A percentile compares a stretch with the other conserved stretches of the same genome.
Evolutionary conservation across 495 filamentous ascomycete genomes (phyloP).

Genomic region (Aspergillus avenaceus): DNA sequence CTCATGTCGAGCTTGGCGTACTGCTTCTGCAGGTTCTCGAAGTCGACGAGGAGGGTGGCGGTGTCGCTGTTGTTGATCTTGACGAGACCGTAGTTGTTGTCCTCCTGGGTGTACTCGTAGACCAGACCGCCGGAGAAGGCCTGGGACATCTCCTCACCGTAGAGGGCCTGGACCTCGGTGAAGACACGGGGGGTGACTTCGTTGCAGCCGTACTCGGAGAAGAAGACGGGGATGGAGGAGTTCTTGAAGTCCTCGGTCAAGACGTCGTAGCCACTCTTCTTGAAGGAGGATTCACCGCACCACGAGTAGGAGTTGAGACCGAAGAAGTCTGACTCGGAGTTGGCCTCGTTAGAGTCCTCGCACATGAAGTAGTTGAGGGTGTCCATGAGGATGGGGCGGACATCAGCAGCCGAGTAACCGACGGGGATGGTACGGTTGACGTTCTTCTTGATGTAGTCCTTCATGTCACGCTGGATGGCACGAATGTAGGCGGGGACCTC

Average conservation of each 20-base stretch:
- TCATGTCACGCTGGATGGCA: slow-evolving; percentile 78
- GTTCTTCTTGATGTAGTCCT: slow-evolving; percentile 80
- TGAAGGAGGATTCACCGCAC: slow-evolving; percentile 77
- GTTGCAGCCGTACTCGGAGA: slow-evolving; percentile 97
- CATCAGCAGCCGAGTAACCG: slow-evolving; percentile 93
- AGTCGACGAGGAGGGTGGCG: slow-evolving; percentile 65
- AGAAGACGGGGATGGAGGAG: slow-evolving; percentile 83
- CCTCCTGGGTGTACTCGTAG: slow-evolving; percentile 81
- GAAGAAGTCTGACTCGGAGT: slow-evolving; percentile 77
- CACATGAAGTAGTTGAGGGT: slow-evolving; percentile 84
- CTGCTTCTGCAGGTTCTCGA: slow-evolving; percentile 67
- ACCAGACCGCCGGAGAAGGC: slow-evolving; percentile 83
- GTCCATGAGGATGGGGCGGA: slow-evolving; percentile 72
- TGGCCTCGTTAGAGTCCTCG: slow-evolving; percentile 57
- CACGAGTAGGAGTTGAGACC: slow-evolving; percentile 94
- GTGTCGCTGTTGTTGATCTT: slow-evolving; percentile 60
- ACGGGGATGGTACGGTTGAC: slow-evolving; percentile 68
- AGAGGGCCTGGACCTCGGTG: slow-evolving; percentile 76
- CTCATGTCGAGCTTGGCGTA: slow-evolving; percentile 69
- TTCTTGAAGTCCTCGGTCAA: slow-evolving; percentile 67
- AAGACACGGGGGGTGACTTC: slow-evolving; percentile 71
- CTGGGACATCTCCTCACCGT: slow-evolving; percentile 72
- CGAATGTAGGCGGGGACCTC: slow-evolving; percentile 40
- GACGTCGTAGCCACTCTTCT: slow-evolving; percentile 64
- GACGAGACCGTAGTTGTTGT: slow-evolving; percentile 78